Evolutionary conservation across 176 grass and related monocot genomes (phyloP).

Genomic region (Sorghum bicolor): Sorghum_bicolor_NCBIv3 NC_012870.2:58928501-58929000

Average conservation of each 20-base stretch:
- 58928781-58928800: not conserved
- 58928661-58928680: not conserved
- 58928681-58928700: not conserved
- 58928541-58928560: not conserved
- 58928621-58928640: accelerated
- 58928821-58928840: accelerated
- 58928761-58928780: accelerated
- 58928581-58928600: not conserved
- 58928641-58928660: not conserved
- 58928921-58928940: no score
- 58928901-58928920: not conserved
- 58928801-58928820: not conserved
- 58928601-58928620: not conserved
- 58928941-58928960: no score
- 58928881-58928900: not conserved
- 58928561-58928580: not conserved
- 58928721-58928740: accelerated
- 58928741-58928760: accelerated
- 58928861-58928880: not conserved
- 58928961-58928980: no score
- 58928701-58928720: accelerated
- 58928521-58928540: accelerated
- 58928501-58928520: not conserved
- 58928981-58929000: no score
- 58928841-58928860: not conserved